Percentiles rank a stretch among this genome's conserved stretches.
phyloP scores from a whole-genome alignment of 768 basidiomycete species.

The Naganishia antarctica region DNA sequence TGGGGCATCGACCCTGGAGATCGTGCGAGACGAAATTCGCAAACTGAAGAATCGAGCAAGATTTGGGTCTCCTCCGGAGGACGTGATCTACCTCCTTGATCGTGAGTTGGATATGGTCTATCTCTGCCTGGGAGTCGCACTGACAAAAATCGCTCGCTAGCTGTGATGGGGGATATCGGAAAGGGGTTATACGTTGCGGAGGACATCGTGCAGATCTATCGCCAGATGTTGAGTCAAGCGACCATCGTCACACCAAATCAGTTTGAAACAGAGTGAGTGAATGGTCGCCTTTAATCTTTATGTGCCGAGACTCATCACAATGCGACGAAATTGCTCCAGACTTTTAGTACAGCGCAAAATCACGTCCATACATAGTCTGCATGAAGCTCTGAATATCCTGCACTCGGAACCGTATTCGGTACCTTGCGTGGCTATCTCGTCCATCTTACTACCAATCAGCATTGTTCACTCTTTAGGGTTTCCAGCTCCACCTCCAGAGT shows the following conservation, averaged over 20 bases:
- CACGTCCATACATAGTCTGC: conserved; percentile 63
- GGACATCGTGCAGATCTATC: conserved; percentile 81
- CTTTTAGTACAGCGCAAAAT: conserved; percentile 69
- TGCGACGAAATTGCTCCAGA: too few species aligned
- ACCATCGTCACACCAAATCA: conserved; percentile 96
- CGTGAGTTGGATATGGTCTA: conserved; percentile 56
- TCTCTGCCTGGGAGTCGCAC: neutral
- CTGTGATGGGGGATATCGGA: conserved; percentile 91
- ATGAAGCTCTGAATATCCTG: conserved; percentile 64
- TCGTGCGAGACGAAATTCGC: conserved; percentile 61
- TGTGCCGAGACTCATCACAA: conserved; percentile 62
- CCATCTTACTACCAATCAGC: conserved; percentile 64
- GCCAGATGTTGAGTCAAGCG: conserved; percentile 62
- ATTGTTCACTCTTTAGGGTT: conserved; percentile 55
- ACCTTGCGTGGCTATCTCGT: conserved; percentile 85
- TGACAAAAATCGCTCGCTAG: conserved; percentile 50
- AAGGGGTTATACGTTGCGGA: conserved; percentile 74
- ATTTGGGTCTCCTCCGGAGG: conserved; percentile 53
- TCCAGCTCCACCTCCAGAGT: conserved; percentile 35
- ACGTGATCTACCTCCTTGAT: conserved; percentile 80
- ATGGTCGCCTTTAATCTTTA: conserved; percentile 49
- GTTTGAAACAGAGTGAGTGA: conserved; percentile 87
- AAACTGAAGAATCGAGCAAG: conserved; percentile 57
- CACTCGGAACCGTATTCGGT: conserved; percentile 65
- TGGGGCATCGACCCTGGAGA: conserved; percentile 67